A percentile compares a stretch with the other conserved stretches of the same genome.
These are phyloP conservation scores for Penicillium sp. DNA, from an alignment of 2,329 filamentous ascomycete genomes.

Conservation along the genomic window DNA sequence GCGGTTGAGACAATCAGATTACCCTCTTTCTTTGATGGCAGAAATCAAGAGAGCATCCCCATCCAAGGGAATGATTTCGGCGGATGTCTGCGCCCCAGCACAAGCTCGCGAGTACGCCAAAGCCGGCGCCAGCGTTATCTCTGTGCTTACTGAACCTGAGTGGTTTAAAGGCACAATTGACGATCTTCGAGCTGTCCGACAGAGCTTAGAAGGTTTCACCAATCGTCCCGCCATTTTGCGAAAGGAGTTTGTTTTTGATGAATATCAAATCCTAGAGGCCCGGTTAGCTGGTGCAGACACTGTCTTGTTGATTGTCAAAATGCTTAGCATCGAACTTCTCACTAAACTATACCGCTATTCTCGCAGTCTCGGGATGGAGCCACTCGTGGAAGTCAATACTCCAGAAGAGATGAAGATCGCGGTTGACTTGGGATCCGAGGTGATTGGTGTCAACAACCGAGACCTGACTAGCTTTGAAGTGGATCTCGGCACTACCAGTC, in stretches of 20 bases:
- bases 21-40: slow-evolving; percentile 87
- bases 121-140: slow-evolving; percentile 93
- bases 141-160: slow-evolving; percentile 94
- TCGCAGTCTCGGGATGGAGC: slow-evolving; percentile 88
- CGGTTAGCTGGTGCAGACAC: slow-evolving; percentile 90
- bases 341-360: slow-evolving; percentile 82
- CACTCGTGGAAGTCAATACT: slow-evolving; percentile 92
- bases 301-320: slow-evolving; percentile 93
- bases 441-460: slow-evolving; percentile 95
- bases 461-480: slow-evolving; percentile 96
- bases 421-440: slow-evolving; percentile 76
- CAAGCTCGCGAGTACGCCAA: slow-evolving; percentile 89
- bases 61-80: slow-evolving; percentile 88
- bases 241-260: slow-evolving; percentile 96
- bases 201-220: slow-evolving; percentile 82
- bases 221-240: slow-evolving; percentile 86
- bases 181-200: slow-evolving; percentile 78
- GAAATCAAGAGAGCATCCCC: slow-evolving; percentile 96
- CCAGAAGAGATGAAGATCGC: slow-evolving; percentile 87
- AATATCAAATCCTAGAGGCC: slow-evolving; percentile 96
- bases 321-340: slow-evolving; percentile 73
- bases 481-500: slow-evolving; percentile 84
- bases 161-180: slow-evolving; percentile 99
- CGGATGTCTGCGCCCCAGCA: slow-evolving; percentile 77
- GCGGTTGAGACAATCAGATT: slow-evolving; percentile 73